These are phyloP conservation scores for Phytophthora sp. DNA, from an alignment of 352 stramenopile species.

Conservation along the genomic window DNA sequence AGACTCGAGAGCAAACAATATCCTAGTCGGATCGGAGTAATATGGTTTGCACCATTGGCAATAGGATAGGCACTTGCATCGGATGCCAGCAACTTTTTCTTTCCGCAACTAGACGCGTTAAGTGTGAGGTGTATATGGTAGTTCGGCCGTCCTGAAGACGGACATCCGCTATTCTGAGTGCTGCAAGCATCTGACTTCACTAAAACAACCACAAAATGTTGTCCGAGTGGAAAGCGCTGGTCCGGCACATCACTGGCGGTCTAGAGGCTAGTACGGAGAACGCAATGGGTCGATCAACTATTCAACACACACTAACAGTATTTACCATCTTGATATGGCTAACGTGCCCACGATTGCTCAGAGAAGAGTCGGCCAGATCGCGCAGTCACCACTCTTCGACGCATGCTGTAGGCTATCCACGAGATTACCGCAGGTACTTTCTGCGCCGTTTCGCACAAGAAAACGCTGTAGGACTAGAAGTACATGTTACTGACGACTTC, in stretches of 20 bases:
- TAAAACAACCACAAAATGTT: constrained; percentile 11
- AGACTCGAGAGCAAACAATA: no score
- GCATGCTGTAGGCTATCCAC: no score
- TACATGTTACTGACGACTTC: no score
- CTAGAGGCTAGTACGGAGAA: not conserved
- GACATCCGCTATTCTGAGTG: constrained; percentile 8
- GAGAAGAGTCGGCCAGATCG: no score
- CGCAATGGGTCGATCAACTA: not conserved
- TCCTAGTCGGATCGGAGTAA: no score
- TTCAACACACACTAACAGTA: not conserved
- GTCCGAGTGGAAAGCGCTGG: constrained; percentile 12
- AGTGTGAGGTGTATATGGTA: constrained; percentile 13
- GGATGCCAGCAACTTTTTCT: constrained; percentile 10
- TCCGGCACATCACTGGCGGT: constrained; percentile 5
- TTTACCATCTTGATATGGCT: constrained; percentile 5
- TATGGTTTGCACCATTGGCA: not conserved
- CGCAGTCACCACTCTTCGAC: no score
- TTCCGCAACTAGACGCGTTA: constrained; percentile 7
- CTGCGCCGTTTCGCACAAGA: no score
- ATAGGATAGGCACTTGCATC: not conserved
- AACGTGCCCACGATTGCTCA: no score
- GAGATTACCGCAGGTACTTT: no score
- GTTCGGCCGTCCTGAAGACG: not conserved
- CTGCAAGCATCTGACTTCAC: constrained; percentile 8
- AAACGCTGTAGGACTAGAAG: no score